Percentiles rank a stretch among this genome's conserved stretches.
These are phyloP conservation scores for Camillea tinctor DNA, from an alignment of 2,329 filamentous ascomycete genomes.

Conservation along the genomic window DNA sequence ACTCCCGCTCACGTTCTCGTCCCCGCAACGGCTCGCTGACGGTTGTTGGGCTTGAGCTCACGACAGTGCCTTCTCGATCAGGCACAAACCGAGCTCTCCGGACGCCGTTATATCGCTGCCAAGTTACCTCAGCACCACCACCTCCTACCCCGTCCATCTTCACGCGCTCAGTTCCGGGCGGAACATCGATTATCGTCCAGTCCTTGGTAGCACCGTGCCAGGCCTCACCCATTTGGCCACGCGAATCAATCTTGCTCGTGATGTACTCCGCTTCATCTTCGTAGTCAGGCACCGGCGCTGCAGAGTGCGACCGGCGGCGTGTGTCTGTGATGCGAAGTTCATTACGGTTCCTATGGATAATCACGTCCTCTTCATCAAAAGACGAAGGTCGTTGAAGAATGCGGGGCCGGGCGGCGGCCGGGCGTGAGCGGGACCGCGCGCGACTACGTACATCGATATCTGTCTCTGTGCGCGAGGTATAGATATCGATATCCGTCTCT, in stretches of 20 bases:
- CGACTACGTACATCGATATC: slow-evolving; percentile 56
- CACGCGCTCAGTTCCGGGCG: slow-evolving; percentile 79
- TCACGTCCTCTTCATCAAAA: slow-evolving; percentile 63
- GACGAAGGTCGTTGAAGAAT: slow-evolving; percentile 27
- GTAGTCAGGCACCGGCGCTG: slow-evolving; percentile 50
- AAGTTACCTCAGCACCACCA: slow-evolving; percentile 72
- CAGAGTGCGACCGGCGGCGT: slow-evolving; percentile 53
- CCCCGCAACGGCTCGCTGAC: slow-evolving; percentile 35
- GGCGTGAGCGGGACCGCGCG: slow-evolving; percentile 37
- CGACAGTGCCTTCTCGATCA: slow-evolving; percentile 54
- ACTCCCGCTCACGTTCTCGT: slow-evolving; percentile 23
- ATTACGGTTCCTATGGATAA: slow-evolving; percentile 58
- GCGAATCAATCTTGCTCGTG: slow-evolving; percentile 52
- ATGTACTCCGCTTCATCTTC: slow-evolving; percentile 67
- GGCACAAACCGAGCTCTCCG: slow-evolving; percentile 71
- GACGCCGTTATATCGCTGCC: slow-evolving; percentile 77
- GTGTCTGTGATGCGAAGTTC: slow-evolving; percentile 45
- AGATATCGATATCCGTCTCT: slow-evolving; percentile 63
- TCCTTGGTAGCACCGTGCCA: slow-evolving; percentile 71
- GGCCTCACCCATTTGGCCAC: slow-evolving; percentile 70
- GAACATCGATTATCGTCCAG: slow-evolving; percentile 82
- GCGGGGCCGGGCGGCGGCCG: slow-evolving; percentile 42
- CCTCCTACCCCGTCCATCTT: slow-evolving; percentile 77
- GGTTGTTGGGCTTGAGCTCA: slow-evolving; percentile 31
- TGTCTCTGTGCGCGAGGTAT: slow-evolving; percentile 51